Percentiles rank a stretch among this genome's conserved stretches.
These are phyloP conservation scores for Sicyos baderoa DNA, from an alignment of 306 rosid species.

Conservation along the genomic window DNA sequence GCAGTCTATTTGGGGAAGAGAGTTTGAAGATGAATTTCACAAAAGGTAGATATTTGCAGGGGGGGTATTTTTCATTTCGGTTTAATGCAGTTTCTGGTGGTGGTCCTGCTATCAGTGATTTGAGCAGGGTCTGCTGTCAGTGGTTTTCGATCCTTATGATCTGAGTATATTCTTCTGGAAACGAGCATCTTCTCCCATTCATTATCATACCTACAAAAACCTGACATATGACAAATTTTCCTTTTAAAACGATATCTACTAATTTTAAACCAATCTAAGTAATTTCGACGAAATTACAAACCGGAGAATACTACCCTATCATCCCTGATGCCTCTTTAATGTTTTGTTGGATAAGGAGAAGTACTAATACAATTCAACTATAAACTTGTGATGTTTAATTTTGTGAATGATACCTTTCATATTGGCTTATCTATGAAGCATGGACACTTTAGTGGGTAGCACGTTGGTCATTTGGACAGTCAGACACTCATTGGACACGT, in stretches of 20 bases:
- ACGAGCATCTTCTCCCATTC: neutral
- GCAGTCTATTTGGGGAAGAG: conserved; percentile 98
- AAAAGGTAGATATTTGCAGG: conserved; percentile 50
- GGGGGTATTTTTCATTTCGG: neutral
- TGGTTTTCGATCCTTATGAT: neutral
- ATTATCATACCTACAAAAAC: neutral
- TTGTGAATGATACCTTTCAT: too few species aligned
- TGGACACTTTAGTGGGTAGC: too few species aligned
- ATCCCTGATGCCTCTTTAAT: neutral
- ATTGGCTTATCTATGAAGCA: too few species aligned
- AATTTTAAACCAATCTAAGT: neutral
- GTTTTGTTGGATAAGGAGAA: neutral
- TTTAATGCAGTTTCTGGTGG: conserved; percentile 6
- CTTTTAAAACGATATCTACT: neutral
- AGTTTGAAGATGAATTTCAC: conserved; percentile 96
- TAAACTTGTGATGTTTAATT: neutral
- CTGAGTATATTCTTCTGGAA: neutral
- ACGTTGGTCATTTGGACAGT: too few species aligned
- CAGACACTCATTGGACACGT: too few species aligned
- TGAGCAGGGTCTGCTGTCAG: neutral
- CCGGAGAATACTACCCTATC: neutral
- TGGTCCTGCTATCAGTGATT: conserved; percentile 1
- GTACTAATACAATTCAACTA: neutral
- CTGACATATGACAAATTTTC: neutral
- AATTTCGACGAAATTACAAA: neutral